These are phyloP conservation scores for Lactarius deliciosus DNA, from an alignment of 768 basidiomycete genomes.

Conservation along the genomic window DNA sequence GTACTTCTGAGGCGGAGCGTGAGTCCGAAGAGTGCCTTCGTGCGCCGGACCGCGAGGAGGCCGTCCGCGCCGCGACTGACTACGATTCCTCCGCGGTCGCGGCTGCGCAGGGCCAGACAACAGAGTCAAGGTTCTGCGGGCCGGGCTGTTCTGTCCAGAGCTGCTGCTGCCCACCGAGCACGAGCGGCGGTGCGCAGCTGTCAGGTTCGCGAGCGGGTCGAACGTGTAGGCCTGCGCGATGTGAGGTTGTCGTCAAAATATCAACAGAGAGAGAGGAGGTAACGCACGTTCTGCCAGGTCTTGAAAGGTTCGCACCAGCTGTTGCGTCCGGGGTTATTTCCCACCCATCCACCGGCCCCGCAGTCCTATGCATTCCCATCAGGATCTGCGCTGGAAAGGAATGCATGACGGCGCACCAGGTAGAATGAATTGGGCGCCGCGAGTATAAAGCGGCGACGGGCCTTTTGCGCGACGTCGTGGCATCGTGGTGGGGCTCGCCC, in stretches of 20 bases:
- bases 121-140: constrained; percentile 65
- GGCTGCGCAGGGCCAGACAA: constrained; percentile 71
- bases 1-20: constrained; percentile 35
- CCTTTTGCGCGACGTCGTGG: no score
- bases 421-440: constrained; percentile 78
- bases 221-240: constrained; percentile 61
- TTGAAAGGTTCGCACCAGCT: constrained; percentile 72
- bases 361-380: constrained; percentile 47
- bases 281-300: constrained; percentile 48
- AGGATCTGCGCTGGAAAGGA: neutral
- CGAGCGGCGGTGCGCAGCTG: constrained; percentile 47
- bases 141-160: constrained; percentile 70
- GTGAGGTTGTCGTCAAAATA: neutral
- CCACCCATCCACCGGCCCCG: constrained; percentile 71
- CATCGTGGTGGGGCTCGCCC: no score
- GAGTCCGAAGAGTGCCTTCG: constrained; percentile 45
- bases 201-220: constrained; percentile 63
- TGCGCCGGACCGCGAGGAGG: constrained; percentile 39
- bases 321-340: constrained; percentile 45
- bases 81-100: constrained; percentile 62
- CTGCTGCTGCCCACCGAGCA: constrained; percentile 66
- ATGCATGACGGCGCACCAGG: constrained; percentile 42
- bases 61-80: constrained; percentile 59
- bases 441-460: constrained; percentile 51
- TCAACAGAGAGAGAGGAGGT: neutral